Evolutionary conservation across 1,139 yeast species (phyloP).

Genomic region (Yueomyces sp.): DNA sequence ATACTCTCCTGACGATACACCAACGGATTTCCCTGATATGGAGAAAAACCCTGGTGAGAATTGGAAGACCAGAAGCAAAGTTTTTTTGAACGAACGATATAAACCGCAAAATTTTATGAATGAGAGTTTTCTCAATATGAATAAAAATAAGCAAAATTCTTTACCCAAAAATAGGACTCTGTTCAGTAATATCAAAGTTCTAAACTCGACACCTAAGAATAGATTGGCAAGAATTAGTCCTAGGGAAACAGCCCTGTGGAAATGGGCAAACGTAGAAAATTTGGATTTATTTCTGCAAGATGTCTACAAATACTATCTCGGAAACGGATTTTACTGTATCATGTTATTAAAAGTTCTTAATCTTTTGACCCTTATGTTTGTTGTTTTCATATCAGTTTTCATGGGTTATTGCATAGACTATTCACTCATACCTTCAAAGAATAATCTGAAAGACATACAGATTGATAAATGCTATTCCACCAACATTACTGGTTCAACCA

Average conservation of each 20-base stretch:
- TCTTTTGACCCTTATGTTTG: slow-evolving; percentile 61
- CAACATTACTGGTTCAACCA: slow-evolving; percentile 34
- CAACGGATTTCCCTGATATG: no score
- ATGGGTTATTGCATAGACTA: slow-evolving; percentile 79
- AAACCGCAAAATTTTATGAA: not conserved
- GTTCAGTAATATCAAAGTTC: slow-evolving; percentile 15
- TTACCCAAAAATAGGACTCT: slow-evolving; percentile 6
- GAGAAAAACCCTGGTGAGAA: not conserved
- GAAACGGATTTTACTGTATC: slow-evolving; percentile 75
- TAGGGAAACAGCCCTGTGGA: slow-evolving; percentile 76
- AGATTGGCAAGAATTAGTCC: slow-evolving; percentile 31
- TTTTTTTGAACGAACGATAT: no score
- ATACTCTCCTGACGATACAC: not conserved
- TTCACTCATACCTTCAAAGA: slow-evolving; percentile 28
- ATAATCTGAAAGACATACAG: slow-evolving; percentile 34
- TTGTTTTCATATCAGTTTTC: slow-evolving; percentile 65
- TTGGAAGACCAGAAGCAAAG: no score
- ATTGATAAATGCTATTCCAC: slow-evolving; percentile 49
- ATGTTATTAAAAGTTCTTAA: slow-evolving; percentile 53
- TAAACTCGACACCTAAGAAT: slow-evolving; percentile 20
- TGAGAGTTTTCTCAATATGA: not conserved
- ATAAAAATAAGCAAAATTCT: slow-evolving; percentile 8
- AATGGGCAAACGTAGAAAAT: slow-evolving; percentile 93
- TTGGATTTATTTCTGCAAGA: slow-evolving; percentile 76
- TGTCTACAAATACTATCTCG: slow-evolving; percentile 72